A percentile compares a stretch with the other conserved stretches of the same genome.
phyloP scores from a whole-genome alignment of 345 rosid species.

The Eucalyptus guilfoylei region DNA sequence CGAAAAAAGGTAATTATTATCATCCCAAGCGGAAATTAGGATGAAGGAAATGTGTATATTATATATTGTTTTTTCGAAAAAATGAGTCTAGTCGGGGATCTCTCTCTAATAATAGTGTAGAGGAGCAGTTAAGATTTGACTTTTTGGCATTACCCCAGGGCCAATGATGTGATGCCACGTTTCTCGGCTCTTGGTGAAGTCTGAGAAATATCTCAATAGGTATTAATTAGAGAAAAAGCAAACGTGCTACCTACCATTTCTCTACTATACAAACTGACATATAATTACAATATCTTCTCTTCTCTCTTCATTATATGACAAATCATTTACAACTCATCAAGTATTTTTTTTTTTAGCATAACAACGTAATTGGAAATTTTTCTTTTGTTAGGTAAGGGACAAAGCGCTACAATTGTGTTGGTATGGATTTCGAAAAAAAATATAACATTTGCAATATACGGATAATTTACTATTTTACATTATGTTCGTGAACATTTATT shows the following conservation, averaged over 20 bases:
- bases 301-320: not conserved
- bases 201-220: not conserved
- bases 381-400: not conserved
- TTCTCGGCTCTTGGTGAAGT: too few species aligned
- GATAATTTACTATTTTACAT: too few species aligned
- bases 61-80: not conserved
- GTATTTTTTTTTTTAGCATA: not conserved
- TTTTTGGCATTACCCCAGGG: fast-evolving
- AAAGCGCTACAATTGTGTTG: fast-evolving
- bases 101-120: not conserved
- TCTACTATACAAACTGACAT: not conserved
- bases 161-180: not conserved
- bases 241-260: not conserved
- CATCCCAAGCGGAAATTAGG: not conserved
- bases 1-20: not conserved
- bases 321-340: not conserved
- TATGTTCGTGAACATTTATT: not conserved
- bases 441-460: not conserved
- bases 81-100: not conserved
- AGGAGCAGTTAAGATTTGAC: not conserved
- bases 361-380: not conserved
- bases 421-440: not conserved
- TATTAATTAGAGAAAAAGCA: not conserved
- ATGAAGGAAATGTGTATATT: not conserved
- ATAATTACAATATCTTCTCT: not conserved